Conservation (phyloP, 805 yeast genomes). For the Cyberlindnera suaveolens region DNA sequence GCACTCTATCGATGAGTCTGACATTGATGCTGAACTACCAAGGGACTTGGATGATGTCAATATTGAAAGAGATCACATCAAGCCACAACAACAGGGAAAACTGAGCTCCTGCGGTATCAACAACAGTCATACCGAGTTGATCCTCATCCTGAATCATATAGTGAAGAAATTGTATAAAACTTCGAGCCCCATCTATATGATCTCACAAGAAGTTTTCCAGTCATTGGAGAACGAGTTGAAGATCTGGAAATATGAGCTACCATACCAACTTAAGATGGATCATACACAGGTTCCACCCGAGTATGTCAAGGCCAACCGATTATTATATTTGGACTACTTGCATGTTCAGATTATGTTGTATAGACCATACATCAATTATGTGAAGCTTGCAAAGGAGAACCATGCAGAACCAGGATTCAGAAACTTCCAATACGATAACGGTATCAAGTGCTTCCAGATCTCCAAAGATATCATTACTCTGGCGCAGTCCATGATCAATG, state of each 20-base stretch:
- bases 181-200: conserved; percentile 27
- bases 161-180: conserved; percentile 72
- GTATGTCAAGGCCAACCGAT: conserved; percentile 68
- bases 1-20: conserved; percentile 65
- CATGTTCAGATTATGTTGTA: conserved; percentile 82
- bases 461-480: conserved; percentile 75
- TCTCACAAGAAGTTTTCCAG: conserved; percentile 45
- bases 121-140: conserved; percentile 74
- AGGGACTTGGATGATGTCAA: conserved; percentile 81
- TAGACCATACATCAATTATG: conserved; percentile 78
- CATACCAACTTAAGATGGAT: conserved; percentile 55
- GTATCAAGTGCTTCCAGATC: conserved; percentile 78
- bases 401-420: conserved; percentile 30
- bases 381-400: conserved; percentile 28
- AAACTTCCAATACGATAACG: conserved; percentile 55
- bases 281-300: conserved; percentile 32
- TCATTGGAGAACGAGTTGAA: conserved; percentile 66
- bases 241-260: conserved; percentile 68
- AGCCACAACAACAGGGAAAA: conserved; percentile 29
- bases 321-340: conserved; percentile 65
- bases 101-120: conserved; percentile 49
- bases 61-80: conserved; percentile 29
- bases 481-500: conserved; percentile 73
- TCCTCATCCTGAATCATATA: conserved; percentile 64
- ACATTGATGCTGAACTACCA: conserved; percentile 84